A percentile compares a stretch with the other conserved stretches of the same genome.
These are phyloP conservation scores for Pestalotiopsis sp. DNA, from an alignment of 2,329 filamentous ascomycete species.

Conservation along the genomic window DNA sequence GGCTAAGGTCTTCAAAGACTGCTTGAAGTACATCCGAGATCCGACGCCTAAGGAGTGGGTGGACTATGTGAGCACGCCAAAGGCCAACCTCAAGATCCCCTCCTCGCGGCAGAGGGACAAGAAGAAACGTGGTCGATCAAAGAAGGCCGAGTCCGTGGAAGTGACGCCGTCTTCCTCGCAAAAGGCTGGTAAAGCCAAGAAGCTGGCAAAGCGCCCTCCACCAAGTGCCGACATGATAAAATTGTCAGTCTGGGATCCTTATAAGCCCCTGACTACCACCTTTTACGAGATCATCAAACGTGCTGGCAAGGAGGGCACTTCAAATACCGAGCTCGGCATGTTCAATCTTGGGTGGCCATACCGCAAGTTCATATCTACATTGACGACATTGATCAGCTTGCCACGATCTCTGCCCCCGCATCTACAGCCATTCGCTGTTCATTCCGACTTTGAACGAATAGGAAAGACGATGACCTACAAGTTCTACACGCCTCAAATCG, in stretches of 20 bases:
- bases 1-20: conserved; percentile 59
- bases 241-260: conserved; percentile 29
- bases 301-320: conserved; percentile 29
- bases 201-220: not conserved
- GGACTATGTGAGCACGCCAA: conserved; percentile 53
- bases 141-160: conserved; percentile 22
- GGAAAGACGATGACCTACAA: conserved; percentile 45
- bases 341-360: conserved; percentile 32
- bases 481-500: conserved; percentile 29
- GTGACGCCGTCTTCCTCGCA: conserved; percentile 12
- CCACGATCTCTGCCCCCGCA: conserved; percentile 41
- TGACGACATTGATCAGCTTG: conserved; percentile 32
- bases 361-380: conserved; percentile 34
- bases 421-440: conserved; percentile 40
- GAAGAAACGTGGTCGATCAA: conserved; percentile 25
- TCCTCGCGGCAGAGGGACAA: conserved; percentile 28
- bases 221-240: conserved; percentile 18
- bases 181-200: conserved; percentile 9
- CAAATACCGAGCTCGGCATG: conserved; percentile 31
- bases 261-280: conserved; percentile 33
- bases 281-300: conserved; percentile 36
- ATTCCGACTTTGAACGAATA: conserved; percentile 35
- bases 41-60: conserved; percentile 59
- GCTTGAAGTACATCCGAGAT: conserved; percentile 59
- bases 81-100: conserved; percentile 31